Percentiles rank a stretch among this genome's conserved stretches.
phyloP scores from a whole-genome alignment of 2,329 filamentous ascomycete species.

The Pseudogymnoascus sp. region DNA sequence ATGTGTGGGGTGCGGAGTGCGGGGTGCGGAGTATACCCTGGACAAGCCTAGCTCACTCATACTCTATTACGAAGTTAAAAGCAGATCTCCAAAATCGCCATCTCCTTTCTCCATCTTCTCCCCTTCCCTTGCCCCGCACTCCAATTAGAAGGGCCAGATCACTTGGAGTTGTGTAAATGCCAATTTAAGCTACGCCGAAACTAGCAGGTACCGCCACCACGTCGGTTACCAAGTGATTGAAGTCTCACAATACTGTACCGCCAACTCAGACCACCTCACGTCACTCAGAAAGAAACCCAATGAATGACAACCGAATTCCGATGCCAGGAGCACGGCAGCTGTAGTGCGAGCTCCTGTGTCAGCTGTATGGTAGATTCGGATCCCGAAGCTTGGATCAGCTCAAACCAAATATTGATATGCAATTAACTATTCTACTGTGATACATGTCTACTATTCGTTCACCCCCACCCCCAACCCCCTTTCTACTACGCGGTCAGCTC shows the following conservation, averaged over 20 bases:
- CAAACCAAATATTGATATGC: slow-evolving; percentile 5
- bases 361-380: background rate
- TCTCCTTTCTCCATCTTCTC: background rate
- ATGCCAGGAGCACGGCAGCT: background rate
- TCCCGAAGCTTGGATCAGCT: background rate
- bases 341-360: background rate
- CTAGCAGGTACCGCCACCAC: background rate
- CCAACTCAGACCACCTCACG: background rate
- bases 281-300: background rate
- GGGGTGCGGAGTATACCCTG: background rate
- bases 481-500: slow-evolving; percentile 54
- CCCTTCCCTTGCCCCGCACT: background rate
- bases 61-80: background rate
- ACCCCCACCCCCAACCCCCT: background rate
- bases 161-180: background rate
- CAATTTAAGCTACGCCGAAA: background rate
- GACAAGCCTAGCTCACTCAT: background rate
- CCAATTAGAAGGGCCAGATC: background rate
- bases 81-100: background rate
- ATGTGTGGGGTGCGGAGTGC: background rate
- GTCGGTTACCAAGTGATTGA: background rate
- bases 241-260: background rate
- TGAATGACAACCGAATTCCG: background rate
- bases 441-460: slow-evolving; percentile 2
- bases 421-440: slow-evolving; percentile 4